Evolutionary conservation across 805 yeast species (phyloP).

Genomic region (Metschnikowia kunwiensis): DNA sequence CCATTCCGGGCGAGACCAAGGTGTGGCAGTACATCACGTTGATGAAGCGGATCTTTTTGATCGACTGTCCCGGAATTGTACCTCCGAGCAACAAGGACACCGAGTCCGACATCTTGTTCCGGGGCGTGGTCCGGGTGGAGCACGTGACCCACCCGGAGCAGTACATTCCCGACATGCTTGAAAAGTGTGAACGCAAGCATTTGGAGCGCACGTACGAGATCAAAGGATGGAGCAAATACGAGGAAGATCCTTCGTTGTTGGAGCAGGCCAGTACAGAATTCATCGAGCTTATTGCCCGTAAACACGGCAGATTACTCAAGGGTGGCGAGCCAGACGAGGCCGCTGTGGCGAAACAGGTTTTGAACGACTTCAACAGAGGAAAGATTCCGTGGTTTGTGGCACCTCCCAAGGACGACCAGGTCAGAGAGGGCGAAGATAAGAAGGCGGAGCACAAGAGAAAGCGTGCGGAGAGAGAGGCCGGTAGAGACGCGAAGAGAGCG

Average conservation of each 20-base stretch:
- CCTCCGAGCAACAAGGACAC: conserved; percentile 91
- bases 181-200: conserved; percentile 83
- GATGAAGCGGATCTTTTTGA: conserved; percentile 92
- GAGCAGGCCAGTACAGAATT: conserved; percentile 58
- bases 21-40: conserved; percentile 98
- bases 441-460: conserved; percentile 52
- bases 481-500: conserved; percentile 25
- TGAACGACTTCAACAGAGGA: conserved; percentile 95
- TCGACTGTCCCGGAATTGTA: conserved; percentile 98
- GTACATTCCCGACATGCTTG: conserved; percentile 81
- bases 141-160: conserved; percentile 95
- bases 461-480: conserved; percentile 47
- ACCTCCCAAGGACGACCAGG: conserved; percentile 76
- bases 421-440: conserved; percentile 55
- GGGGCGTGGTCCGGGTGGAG: conserved; percentile 99
- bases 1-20: conserved; percentile 98
- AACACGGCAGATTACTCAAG: conserved; percentile 86
- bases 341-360: conserved; percentile 84
- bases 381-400: conserved; percentile 97
- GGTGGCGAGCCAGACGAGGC: conserved; percentile 98
- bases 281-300: conserved; percentile 85
- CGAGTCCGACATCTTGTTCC: conserved; percentile 85
- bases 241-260: conserved; percentile 46
- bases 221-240: conserved; percentile 71
- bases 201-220: conserved; percentile 94